Evolutionary conservation across 371 early-diverging fungal species (phyloP).

Genomic region (Mucor lusitanicus): DNA sequence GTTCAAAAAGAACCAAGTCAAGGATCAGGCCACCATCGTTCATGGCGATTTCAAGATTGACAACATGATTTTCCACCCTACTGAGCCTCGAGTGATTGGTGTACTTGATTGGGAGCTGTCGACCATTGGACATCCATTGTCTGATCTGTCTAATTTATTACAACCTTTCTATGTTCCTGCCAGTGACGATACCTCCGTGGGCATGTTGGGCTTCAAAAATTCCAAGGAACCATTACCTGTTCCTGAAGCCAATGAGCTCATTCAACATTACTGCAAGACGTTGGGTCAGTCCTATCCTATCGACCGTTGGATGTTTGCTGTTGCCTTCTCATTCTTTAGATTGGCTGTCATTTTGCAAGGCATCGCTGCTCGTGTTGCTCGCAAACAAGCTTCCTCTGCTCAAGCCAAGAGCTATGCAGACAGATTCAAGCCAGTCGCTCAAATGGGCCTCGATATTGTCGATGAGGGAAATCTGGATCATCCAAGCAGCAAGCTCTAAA

Average conservation of each 20-base stretch:
- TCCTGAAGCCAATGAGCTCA: constrained; percentile 64
- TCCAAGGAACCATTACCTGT: constrained; percentile 59
- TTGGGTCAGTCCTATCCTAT: constrained; percentile 67
- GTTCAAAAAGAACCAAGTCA: constrained; percentile 68
- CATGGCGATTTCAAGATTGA: constrained; percentile 89
- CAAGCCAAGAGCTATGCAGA: constrained; percentile 63
- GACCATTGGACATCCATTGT: constrained; percentile 92
- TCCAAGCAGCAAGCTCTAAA: constrained; percentile 11
- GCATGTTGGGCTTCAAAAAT: constrained; percentile 41
- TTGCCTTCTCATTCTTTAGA: constrained; percentile 59
- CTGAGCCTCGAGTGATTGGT: constrained; percentile 79
- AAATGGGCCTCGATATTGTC: constrained; percentile 35
- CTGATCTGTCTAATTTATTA: constrained; percentile 87
- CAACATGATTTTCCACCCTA: constrained; percentile 72
- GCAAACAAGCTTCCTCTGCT: constrained; percentile 84
- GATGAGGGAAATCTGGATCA: constrained; percentile 34
- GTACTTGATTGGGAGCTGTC: constrained; percentile 96
- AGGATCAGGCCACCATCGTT: constrained; percentile 78
- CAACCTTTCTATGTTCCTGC: constrained; percentile 67
- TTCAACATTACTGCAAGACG: constrained; percentile 65
- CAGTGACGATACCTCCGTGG: constrained; percentile 35
- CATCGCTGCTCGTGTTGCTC: constrained; percentile 84
- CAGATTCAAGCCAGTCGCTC: constrained; percentile 35
- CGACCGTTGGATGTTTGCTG: constrained; percentile 58
- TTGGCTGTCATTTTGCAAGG: constrained; percentile 85